Base-by-base conservation (phyloP, 805 yeast genomes). In the Candida khao-thaluensis region DNA sequence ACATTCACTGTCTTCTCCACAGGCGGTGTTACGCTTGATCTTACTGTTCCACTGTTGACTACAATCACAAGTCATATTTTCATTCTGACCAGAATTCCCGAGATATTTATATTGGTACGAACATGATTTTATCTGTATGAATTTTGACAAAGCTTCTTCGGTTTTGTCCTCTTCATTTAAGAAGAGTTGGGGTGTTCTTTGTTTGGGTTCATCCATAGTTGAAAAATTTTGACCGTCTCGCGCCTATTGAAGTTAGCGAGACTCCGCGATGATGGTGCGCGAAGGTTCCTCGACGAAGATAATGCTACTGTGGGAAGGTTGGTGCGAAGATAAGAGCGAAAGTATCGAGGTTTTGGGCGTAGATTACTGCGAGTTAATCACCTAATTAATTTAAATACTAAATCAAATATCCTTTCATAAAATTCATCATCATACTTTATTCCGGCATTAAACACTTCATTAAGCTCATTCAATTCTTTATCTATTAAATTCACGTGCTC, bases 1-100 rank as follows among this genome's bases (percentile, higher is more conserved):
- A 74, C 99, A 91, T 58, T 84, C 89, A 11, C 93, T 82, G 47
- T 82, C 81, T 21, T 83, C 86, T 23, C 81, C 86, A 72, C 99
- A 91, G 1, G 97, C 95, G 10, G 53, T 33, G 49, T 78, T 78
- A 39, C 64, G 66, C 17, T 64, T 68, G 10, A 32, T 21, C 9
- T 43, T 52, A 14, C 59, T 38, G 37, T 60, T 71, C 73, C 72
- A 68, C 14, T 69, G 72, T 57, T 74, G 85, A 30, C 43, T 51
- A 69, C 99, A 91, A 56, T 89, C 97, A 70, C 99, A 91, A 11
- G 90, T 78, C 93, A 91, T 89, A 47, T 74, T 74, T 49, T 87
- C 95, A 46, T 81, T 81, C 54, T 84, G 86, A 36, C 83, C 86
- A 2, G 89, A 74, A 25, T 73, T 66, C 8, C 96, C 95, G 9